These are phyloP conservation scores for Cinnamomum micranthum DNA, from an alignment of 164 flowering plant genomes.

Conservation along the genomic window DNA sequence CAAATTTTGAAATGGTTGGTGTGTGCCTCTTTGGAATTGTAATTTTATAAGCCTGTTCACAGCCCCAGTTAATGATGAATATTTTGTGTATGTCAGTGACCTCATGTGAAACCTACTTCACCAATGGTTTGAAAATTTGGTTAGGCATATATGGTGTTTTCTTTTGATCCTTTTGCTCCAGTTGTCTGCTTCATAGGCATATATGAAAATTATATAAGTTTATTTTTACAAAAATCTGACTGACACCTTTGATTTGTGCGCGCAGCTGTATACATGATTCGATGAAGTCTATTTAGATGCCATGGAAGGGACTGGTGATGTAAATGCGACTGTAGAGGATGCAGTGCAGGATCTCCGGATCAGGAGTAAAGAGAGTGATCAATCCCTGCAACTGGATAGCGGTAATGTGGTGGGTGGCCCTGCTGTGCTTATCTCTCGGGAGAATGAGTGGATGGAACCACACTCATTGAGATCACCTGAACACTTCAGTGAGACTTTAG, in stretches of 20 bases:
- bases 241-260: not conserved
- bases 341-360: slow-evolving; percentile 1
- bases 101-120: too few relatives aligned
- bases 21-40: too few relatives aligned
- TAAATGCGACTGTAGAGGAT: slow-evolving; percentile 1
- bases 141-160: too few relatives aligned
- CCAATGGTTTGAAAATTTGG: too few relatives aligned
- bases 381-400: slow-evolving; percentile 9
- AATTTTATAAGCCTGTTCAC: too few relatives aligned
- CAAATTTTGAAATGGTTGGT: too few relatives aligned
- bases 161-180: too few relatives aligned
- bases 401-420: slow-evolving; percentile 30
- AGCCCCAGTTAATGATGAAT: too few relatives aligned
- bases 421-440: slow-evolving; percentile 36
- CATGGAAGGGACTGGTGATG: slow-evolving; percentile 18
- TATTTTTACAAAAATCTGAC: not conserved
- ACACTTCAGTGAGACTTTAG: slow-evolving; percentile 31
- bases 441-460: slow-evolving; percentile 29
- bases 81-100: too few relatives aligned
- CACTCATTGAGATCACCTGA: slow-evolving; percentile 27
- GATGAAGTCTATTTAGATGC: slow-evolving; percentile 6
- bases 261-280: not conserved
- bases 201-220: too few relatives aligned
- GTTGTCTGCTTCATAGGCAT: too few relatives aligned
- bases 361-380: slow-evolving; percentile 11